Percentiles rank a stretch among this genome's conserved stretches.
phyloP scores from a whole-genome alignment of 208 protist genomes.

The Leishmania major region DNA sequence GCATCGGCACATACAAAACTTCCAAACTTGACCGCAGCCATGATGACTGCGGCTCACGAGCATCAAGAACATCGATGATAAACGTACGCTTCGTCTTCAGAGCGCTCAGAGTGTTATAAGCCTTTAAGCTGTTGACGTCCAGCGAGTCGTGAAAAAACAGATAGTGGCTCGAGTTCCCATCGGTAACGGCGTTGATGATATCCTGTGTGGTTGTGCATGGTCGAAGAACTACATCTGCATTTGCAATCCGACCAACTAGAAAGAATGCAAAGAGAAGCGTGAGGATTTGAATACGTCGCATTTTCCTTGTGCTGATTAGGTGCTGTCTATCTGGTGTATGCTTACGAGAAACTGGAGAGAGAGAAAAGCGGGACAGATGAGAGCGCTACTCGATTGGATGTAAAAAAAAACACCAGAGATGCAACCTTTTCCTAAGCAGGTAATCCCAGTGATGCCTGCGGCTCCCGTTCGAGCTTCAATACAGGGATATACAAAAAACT shows the following conservation, averaged over 20 bases:
- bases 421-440: neutral
- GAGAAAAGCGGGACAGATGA: neutral
- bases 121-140: slow-evolving; percentile 34
- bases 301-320: neutral
- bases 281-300: neutral
- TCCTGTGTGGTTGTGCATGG: slow-evolving; percentile 12
- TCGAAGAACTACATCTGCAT: slow-evolving; percentile 13
- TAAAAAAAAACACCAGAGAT: neutral
- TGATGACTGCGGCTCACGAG: slow-evolving; percentile 15
- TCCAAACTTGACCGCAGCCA: slow-evolving; percentile 29
- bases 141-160: slow-evolving; percentile 41
- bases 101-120: slow-evolving; percentile 22
- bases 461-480: neutral
- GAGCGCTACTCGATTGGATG: neutral
- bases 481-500: neutral
- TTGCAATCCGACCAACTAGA: neutral
- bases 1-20: slow-evolving; percentile 16
- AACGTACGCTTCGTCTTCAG: slow-evolving; percentile 10
- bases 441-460: neutral
- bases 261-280: neutral
- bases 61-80: slow-evolving; percentile 20
- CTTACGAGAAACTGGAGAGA: neutral
- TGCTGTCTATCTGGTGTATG: neutral
- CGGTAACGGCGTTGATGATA: slow-evolving; percentile 7
- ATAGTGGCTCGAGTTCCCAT: slow-evolving; percentile 17